phyloP scores from a whole-genome alignment of 441 rosid species.

The Oxalis stricta region DNA sequence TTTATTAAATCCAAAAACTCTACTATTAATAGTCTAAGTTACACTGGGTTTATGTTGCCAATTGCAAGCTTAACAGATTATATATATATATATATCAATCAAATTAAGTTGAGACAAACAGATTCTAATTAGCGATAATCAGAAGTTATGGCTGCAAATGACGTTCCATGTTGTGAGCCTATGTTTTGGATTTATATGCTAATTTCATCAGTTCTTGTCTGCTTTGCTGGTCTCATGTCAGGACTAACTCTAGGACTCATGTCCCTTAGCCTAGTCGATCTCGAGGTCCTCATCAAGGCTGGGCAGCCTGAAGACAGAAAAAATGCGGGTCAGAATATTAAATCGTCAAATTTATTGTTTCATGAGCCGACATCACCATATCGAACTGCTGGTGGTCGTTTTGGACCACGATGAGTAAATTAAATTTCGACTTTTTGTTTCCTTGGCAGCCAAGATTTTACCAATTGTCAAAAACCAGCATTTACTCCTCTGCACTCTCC shows the following conservation, averaged over 20 bases:
- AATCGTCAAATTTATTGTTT: too few relatives aligned
- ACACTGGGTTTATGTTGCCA: too few relatives aligned
- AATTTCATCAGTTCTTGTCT: constrained; percentile 40
- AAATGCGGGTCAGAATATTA: constrained; percentile 53
- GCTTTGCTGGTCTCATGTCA: constrained; percentile 76
- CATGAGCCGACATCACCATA: too few relatives aligned
- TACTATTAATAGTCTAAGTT: too few relatives aligned
- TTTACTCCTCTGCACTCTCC: constrained; percentile 69
- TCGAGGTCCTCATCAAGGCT: constrained; percentile 62
- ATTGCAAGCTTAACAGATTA: too few relatives aligned
- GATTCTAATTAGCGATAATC: too few relatives aligned
- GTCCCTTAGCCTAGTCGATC: constrained; percentile 78
- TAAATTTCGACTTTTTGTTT: not conserved
- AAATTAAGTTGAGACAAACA: too few relatives aligned
- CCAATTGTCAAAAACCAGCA: constrained; percentile 78
- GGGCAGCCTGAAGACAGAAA: constrained; percentile 60
- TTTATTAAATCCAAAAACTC: too few relatives aligned
- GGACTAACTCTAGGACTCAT: constrained; percentile 84
- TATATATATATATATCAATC: too few relatives aligned
- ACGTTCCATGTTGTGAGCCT: constrained; percentile 70
- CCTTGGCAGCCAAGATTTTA: constrained; percentile 47
- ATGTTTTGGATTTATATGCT: constrained; percentile 71
- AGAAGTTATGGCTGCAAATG: constrained; percentile 81
- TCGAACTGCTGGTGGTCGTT: too few relatives aligned
- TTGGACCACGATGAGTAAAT: too few relatives aligned